Conservation (phyloP, 306 rosid genomes). For the Abrus precatorius region DNA sequence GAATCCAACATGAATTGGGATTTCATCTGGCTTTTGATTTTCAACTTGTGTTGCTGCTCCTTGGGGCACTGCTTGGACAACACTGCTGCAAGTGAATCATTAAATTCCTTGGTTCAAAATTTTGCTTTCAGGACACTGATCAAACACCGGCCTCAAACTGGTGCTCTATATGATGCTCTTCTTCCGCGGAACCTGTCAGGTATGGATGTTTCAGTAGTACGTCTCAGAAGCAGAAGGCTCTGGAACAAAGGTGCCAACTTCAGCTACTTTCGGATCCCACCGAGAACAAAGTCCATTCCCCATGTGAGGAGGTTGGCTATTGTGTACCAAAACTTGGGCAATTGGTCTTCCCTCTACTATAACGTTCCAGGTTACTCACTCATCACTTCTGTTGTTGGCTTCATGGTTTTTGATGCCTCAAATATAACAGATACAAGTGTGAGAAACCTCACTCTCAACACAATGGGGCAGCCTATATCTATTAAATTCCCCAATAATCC, state of each 20-base stretch:
- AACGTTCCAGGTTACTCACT: conserved; percentile 67
- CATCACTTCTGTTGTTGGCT: conserved; percentile 76
- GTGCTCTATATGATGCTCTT: conserved; percentile 65
- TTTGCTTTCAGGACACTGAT: conserved; percentile 64
- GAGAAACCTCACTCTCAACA: conserved; percentile 61
- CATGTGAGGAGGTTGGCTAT: conserved; percentile 79
- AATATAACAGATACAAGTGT: conserved; percentile 54
- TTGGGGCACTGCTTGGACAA: conserved; percentile 54
- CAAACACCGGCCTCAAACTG: conserved; percentile 69
- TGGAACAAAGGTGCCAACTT: conserved; percentile 85
- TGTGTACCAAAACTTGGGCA: conserved; percentile 77
- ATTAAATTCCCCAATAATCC: conserved; percentile 60
- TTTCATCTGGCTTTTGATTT: conserved; percentile 49
- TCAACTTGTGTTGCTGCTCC: conserved; percentile 55
- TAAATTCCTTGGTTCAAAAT: conserved; percentile 66
- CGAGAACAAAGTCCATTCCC: conserved; percentile 75
- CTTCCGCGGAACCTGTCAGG: conserved; percentile 76
- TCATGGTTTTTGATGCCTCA: conserved; percentile 83
- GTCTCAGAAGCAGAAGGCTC: conserved; percentile 75
- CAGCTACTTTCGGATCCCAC: conserved; percentile 72
- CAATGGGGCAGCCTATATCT: conserved; percentile 68
- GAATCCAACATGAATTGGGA: conserved; percentile 54
- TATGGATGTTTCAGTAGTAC: conserved; percentile 69
- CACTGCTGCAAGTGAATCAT: conserved; percentile 52
- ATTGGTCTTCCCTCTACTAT: conserved; percentile 75